Evolutionary conservation across 23 red algal genomes (phyloP), one percentile per base, ranked within the genome.

Genomic region (Gracilaria caudata): DNA sequence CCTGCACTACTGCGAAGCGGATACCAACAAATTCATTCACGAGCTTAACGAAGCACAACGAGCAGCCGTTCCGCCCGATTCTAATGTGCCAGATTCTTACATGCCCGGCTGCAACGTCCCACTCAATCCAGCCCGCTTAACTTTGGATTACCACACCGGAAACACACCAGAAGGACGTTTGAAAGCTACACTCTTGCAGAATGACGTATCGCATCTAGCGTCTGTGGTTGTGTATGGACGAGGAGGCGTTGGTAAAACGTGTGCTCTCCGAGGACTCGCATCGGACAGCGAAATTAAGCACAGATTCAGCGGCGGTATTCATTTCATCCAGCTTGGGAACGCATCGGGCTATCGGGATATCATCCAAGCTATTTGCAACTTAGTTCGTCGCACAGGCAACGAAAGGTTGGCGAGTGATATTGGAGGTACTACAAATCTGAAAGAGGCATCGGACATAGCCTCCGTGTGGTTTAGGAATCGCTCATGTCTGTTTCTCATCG

Each of bases 401-500:
- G 41, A 7, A 23, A 21, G 36, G 33, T 35, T 74, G 20, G 68
- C 41, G 33, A 7, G 12, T 11, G 19, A 28, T 6, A 39, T 74
- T n/a, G 4, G 36, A 33, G 25, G 68, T 30, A 6, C 4, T 11
- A 24, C 4, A 21, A 74, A 74, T 35, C 6, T 74, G 19, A 4
- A 74, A 47, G 68, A 74, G 35, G 68, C 68, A 14, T 39, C 19
- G 25, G 68, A 35, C 7, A 74, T 9, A 24, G 68, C 68, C 7
- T 28, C 68, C 21, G 6, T 6, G 7, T 74, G 68, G 68, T 74
- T 74, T 47, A 39, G 33, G 41, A 6, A n/a, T 3, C 68, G 34
- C 68, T 7, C 4, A 44, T 74, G 33, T 47, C 25, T 74, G 68
- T 74, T 74, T 6, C 68, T 74, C 21, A 38, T 74, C 33, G 68